Base-by-base conservation (phyloP, 805 yeast genomes). In the Schwanniomyces sp. region DNA sequence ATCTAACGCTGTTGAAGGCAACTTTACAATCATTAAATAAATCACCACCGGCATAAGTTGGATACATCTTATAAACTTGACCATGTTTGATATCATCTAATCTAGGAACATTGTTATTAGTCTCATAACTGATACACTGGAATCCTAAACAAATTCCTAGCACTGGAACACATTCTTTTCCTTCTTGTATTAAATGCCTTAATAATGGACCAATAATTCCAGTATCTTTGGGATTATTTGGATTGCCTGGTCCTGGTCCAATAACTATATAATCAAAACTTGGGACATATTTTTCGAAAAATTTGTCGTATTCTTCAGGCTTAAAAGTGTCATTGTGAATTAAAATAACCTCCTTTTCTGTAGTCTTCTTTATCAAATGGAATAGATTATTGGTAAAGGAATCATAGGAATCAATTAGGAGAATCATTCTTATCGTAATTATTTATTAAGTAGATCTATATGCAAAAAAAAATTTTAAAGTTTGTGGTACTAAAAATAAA, bases 231-330 rank as follows among this genome's bases (percentile, higher is more conserved):
- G 4, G 76, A 58, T 55, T 71, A 1, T 68, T 64, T 0, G 99
- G 99, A 55, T 88, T 82, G 0, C 99, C 99, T 0, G 99, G 99
- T 0, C 99, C 99, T 0, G 99, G 99, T 0, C 99, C 99, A 7
- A 94, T 76, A 0, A 94, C 82, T 2, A 94, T 74, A 29, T 90
- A 90, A 48, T 87, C 89, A 54, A 89, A 83, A 7, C 70, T 59
- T 0, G 75, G 70, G 16, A 88, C 59, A 48, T 77, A 73, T 1
- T 57, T 49, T 5, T 56, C 54, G 42, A 86, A 69, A 28, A 72
- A 73, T 0, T 53, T 43, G 4, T 63, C 59, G 49, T 63, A 71
- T 7, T 64, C 61, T 18, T 51, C 54, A 17, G 65, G 59, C 9
- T 55, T 34, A 45, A 79, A 69, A 0, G 84, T 67, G 58, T 87